Evolutionary conservation across 1,284 basidiomycete genomes (phyloP).

Genomic region (Ustilago hordei): DNA sequence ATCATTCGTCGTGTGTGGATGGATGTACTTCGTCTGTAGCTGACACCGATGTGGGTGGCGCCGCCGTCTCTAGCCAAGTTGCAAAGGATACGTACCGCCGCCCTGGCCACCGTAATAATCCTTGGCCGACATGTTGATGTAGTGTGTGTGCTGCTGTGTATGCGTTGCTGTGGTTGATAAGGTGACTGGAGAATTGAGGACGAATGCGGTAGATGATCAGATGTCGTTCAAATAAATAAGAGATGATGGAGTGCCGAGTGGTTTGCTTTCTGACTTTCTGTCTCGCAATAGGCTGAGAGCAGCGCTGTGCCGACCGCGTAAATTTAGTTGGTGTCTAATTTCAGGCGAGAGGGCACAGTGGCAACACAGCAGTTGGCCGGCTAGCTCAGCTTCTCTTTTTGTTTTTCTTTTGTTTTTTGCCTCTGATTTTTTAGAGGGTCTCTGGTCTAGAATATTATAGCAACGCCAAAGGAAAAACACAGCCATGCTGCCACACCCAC

Average conservation of each 20-base stretch:
- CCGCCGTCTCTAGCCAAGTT: constrained; percentile 13
- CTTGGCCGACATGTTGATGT: constrained; percentile 49
- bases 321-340: neutral
- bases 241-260: constrained; percentile 7
- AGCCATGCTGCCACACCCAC: neutral
- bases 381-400: neutral
- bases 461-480: neutral
- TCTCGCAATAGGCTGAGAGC: neutral
- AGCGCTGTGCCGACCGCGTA: neutral
- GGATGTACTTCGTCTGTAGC: constrained; percentile 3
- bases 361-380: neutral
- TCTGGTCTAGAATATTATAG: neutral
- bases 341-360: neutral
- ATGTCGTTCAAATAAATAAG: neutral
- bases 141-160: too few relatives aligned
- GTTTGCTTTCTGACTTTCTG: neutral
- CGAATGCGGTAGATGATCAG: neutral
- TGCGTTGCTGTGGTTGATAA: neutral
- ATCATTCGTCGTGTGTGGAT: neutral
- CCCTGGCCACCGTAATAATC: constrained; percentile 55
- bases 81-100: constrained; percentile 37
- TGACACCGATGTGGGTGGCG: neutral
- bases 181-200: neutral
- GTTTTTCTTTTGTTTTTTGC: neutral
- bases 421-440: neutral